Base-by-base conservation (phyloP, 176 grass and related monocot genomes). In the Alopecurus myosuroides region DNA sequence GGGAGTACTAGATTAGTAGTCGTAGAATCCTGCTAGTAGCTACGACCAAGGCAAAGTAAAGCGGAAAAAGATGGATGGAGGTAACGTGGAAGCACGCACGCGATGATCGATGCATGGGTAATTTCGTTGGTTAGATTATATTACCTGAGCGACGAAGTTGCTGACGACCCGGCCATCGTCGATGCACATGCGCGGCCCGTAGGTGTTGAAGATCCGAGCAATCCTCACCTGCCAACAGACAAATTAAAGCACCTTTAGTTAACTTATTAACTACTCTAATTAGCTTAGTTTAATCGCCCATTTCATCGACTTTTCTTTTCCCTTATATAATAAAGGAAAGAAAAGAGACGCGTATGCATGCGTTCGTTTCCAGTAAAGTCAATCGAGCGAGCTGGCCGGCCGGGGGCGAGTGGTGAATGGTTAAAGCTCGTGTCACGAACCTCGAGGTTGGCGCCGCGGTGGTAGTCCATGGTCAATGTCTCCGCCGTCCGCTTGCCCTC, bases 381-480 rank as follows among this genome's bases (percentile, higher is more conserved):
- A n/a, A n/a, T n/a, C 46, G 45, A 48, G 2, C 3, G 42, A 68
- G 33, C 10, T 30, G 17, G 77, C n/a, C 3, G 37, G 42, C 18
- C 17, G 9, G 58, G 13, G 37, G 48, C 33, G 56, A 87, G 70
- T 22, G 60, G 18, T 9, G 49, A 58, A 82, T 77, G 61, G 60
- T 69, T 82, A 22, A 75, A 74, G 37, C 5, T 11, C 6, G 26
- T 20, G 3, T 11, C n/a, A 84, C 63, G 22, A 66, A 97, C 95
- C 92, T 97, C 88, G 46, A 97, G 87, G 69, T 89, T 88, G 70
- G 95, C 95, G 48, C 95, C 92, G 35, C 95, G 95, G 74, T 97
- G 92, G 88, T 97, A 97, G 78, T 97, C 95, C 95, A 97, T 97
- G 75, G 95, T 93, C 76, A 97, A 48, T 46, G 95, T 97, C 90